phyloP scores from a whole-genome alignment of 768 basidiomycete species.

The Termitomyces sp. region DNA sequence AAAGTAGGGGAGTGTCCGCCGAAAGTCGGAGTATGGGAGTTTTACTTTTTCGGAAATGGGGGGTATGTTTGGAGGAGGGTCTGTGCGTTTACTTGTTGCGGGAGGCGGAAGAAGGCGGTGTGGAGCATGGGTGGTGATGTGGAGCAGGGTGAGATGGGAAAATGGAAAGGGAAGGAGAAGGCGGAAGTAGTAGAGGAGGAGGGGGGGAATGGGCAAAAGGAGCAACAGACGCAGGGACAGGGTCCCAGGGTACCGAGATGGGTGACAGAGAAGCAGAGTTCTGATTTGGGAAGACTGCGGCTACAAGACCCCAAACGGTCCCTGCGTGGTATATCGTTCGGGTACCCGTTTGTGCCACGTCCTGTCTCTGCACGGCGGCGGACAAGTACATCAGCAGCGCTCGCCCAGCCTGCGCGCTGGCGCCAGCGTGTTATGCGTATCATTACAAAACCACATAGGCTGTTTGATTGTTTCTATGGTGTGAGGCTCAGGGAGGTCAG shows the following conservation, averaged over 20 bases:
- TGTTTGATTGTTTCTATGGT: constrained; percentile 39
- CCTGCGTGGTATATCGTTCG: constrained; percentile 41
- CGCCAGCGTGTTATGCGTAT: constrained; percentile 18
- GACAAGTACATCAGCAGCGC: background rate
- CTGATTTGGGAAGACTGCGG: constrained; percentile 35
- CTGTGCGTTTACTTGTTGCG: constrained; percentile 18
- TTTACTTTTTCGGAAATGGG: constrained; percentile 25
- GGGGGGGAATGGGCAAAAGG: constrained; percentile 6
- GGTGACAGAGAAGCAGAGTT: constrained; percentile 38
- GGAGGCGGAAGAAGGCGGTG: constrained; percentile 12
- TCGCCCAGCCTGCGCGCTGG: constrained; percentile 14
- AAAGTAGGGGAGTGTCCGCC: constrained; percentile 41
- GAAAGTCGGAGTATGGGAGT: constrained; percentile 38
- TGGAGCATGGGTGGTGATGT: background rate
- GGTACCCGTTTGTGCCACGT: constrained; percentile 58
- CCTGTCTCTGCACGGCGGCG: constrained; percentile 29
- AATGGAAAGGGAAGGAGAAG: background rate
- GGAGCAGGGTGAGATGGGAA: constrained; percentile 1
- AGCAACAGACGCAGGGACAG: constrained; percentile 4
- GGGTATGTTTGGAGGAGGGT: constrained; percentile 2
- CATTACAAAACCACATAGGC: constrained; percentile 37
- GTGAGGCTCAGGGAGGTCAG: constrained; percentile 36
- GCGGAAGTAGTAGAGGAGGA: background rate
- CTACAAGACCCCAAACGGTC: constrained; percentile 39
- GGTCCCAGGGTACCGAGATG: constrained; percentile 32